Evolutionary conservation across 768 basidiomycete species (phyloP), one percentile per base, ranked within the genome.

Genomic region (Phanerochaete sordida): DNA sequence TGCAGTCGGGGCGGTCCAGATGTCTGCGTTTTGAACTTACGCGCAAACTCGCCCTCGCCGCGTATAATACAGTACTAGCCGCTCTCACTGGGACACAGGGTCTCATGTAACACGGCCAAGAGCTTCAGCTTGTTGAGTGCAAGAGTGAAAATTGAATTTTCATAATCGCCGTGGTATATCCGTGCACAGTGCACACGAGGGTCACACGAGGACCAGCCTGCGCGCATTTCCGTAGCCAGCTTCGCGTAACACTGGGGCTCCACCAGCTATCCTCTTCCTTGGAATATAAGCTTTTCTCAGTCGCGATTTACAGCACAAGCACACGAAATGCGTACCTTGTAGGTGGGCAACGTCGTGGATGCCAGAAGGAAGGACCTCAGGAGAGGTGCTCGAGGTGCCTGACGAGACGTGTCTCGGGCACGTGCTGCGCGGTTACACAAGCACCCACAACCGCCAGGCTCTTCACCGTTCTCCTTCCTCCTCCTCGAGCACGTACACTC

Each of bases 371-470:
- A 19, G 19, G 19, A 9, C 11, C 8, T 43, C 19, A 16, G 39
- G 8, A n/a, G n/a, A n/a, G n/a, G n/a, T n/a, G n/a, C n/a, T 12
- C 39, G 8, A 11, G 39, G 19, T 19, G n/a, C 39, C 19, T 19
- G 39, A 11, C 4, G 11, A 9, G 7, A 11, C 39, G 39, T 43
- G 39, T 19, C 39, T 43, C 39, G 39, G 19, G 7, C 39, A 43
- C 19, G 39, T 43, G 39, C 11, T 43, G 39, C 39, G 47, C 12
- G 50, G 50, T 21, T 37, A 48, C 57, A 58, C 57, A 58, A 57
- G 56, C 46, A 48, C 46, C 56, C 44, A 57, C 56, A 57, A 47
- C 28, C 56, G n/a, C 26, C 21, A 31, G 23, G 15, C 54, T 24
- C 43, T 21, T 5, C 56, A 26, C 54, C 39, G 55, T 21, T 5